Evolutionary conservation across 1,284 basidiomycete genomes (phyloP), one percentile per base, ranked within the genome.

Genomic region (Fomitopsis palustris): DNA sequence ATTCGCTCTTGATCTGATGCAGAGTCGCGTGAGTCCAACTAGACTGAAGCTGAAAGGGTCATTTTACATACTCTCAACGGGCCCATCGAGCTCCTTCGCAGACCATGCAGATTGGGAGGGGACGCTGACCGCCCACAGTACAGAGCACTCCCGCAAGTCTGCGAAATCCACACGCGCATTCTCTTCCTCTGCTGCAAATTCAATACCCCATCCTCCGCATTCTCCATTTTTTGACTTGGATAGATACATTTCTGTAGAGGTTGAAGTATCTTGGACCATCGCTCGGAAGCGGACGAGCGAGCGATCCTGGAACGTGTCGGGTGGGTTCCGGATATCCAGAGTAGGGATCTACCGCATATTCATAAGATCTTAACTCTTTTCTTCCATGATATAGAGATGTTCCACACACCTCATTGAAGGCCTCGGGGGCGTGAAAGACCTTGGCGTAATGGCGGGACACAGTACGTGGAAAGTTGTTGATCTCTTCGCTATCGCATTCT

Each of bases 241-340:
- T 39, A 90, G 76, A 68, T 92, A 92, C 65, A 92, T 78, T 67
- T 91, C 87, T 0, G 84, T 81, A 2, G 87, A 84, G 21, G 81
- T 69, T 4, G 89, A 89, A 1, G 88, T 91, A 67, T 92, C 90
- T 70, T 92, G 90, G n/a, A 92, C 77, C 88, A 91, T 89, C 14
- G 81, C 84, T 43, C 82, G 80, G 68, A 92, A 91, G 17, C 81
- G 78, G 9, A 92, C 87, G 3, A 92, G 77, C 0, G 83, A 73
- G 14, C 82, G 76, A 60, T 78, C 74, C 17, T 67, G 67, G 63
- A 83, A 78, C 4, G 71, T 72, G 49, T 79, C 74, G 25, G 84
- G 83, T 4, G 84, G 78, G 63, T 76, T 70, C 0, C 68, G 62
- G 4, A 78, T 67, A 68, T 81, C 75, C 23, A 90, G 75, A 5